Conservation (phyloP, 106 monocot species). For the Phalaenopsis aphrodite region DNA sequence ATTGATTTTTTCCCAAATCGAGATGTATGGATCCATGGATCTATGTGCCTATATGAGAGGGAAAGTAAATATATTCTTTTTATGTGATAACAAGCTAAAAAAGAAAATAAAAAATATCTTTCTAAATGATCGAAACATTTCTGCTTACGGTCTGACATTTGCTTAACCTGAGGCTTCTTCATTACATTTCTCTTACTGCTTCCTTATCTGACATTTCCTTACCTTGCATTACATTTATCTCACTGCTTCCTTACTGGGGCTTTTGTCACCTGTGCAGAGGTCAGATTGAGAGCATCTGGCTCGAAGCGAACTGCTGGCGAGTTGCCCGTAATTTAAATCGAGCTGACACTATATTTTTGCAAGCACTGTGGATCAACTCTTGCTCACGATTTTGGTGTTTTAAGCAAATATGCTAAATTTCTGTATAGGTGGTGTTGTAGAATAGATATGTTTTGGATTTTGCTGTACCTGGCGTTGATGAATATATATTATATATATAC, state of each 20-base stretch:
- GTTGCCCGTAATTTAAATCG: not conserved
- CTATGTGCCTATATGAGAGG: too few species aligned
- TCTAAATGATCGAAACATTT: too few species aligned
- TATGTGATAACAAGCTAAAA: too few species aligned
- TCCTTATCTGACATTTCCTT: too few species aligned
- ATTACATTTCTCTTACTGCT: too few species aligned
- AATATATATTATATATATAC: not conserved
- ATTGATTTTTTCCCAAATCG: too few species aligned
- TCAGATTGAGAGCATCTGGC: not conserved
- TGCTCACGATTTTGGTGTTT: not conserved
- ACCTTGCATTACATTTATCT: not conserved
- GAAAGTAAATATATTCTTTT: too few species aligned
- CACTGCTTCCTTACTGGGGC: not conserved
- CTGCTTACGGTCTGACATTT: too few species aligned
- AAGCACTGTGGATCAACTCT: not conserved
- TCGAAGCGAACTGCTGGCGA: not conserved
- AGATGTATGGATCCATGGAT: too few species aligned
- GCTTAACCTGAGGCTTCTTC: too few species aligned
- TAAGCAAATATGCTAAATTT: not conserved
- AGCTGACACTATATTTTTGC: not conserved
- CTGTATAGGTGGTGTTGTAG: not conserved
- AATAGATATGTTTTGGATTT: not conserved
- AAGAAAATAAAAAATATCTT: too few species aligned
- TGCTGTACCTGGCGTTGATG: not conserved
- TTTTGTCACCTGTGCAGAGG: not conserved